Base-by-base conservation (phyloP, 495 filamentous ascomycete species). In the Penicilliopsis zonata region DNA sequence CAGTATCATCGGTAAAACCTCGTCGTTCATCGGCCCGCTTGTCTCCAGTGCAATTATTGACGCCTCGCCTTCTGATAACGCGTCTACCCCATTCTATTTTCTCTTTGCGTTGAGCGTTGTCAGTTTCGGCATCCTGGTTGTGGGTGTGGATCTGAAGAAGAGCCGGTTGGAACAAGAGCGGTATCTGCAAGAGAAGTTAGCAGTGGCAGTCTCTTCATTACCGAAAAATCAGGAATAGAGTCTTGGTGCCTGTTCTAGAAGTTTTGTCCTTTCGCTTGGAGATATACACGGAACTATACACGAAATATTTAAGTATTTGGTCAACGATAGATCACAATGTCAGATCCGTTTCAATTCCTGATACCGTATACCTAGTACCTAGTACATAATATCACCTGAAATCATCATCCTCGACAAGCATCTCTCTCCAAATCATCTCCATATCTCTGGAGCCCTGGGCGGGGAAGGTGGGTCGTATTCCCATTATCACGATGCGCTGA, bases 11-110 rank as follows among this genome's bases (percentile, higher is more conserved):
- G 73, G 74, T 25, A 78, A 80, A 49, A 78, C 73, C 0, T 69
- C 63, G 1, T 66, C 63, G 1, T 80, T 77, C 37, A 76, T 80
- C 30, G 75, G 75, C 0, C 74, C 74, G 2, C 45, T 80, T 15
- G 72, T 80, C 4, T 74, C 70, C 7, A 69, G 64, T 23, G 75
- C 75, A 4, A 80, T 80, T 38, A 78, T 80, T 35, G 75, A 80
- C 44, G 72, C 69, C 1, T 65, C 55, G 4, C 61, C 65, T 3
- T 50, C 52, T 17, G 53, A 53, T 4, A 75, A 78, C 38, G 60
- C 61, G 21, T 68, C 59, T 9, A 67, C 63, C 9, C 75, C 76
- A 6, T 80, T 80, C 35, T 77, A 78, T 37, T 80, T 80, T 39
- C 44, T 80, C 18, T 70, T 72, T 41, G 66, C 49, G 10, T 45